phyloP scores from a whole-genome alignment of 371 early-diverging fungal species.

The Actinomortierella wolfii region DNA sequence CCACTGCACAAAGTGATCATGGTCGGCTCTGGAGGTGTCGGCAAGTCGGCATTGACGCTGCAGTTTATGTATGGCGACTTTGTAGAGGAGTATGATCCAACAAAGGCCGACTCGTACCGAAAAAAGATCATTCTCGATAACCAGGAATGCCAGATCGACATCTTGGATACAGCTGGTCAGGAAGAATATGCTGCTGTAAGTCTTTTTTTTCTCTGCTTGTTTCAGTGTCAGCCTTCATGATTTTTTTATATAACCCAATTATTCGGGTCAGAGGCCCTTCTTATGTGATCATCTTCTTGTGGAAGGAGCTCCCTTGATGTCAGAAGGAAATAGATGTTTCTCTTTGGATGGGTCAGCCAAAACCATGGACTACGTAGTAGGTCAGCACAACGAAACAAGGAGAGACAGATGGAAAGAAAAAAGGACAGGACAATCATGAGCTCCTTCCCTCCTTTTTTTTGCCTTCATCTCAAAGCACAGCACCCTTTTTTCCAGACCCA shows the following conservation, averaged over 20 bases:
- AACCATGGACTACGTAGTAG: too few relatives aligned
- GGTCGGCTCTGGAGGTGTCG: conserved; percentile 94
- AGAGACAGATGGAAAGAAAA: background rate
- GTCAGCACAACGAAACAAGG: background rate
- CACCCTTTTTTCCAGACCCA: too few relatives aligned
- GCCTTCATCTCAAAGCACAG: too few relatives aligned
- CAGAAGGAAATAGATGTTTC: too few relatives aligned
- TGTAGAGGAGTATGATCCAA: conserved; percentile 95
- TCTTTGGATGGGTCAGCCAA: too few relatives aligned
- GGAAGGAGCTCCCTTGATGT: too few relatives aligned
- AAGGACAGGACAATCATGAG: background rate
- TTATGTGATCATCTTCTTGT: too few relatives aligned
- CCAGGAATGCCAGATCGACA: conserved; percentile 86
- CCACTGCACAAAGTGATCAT: conserved; percentile 90
- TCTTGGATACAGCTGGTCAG: conserved; percentile 94
- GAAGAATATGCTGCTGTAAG: conserved; percentile 85
- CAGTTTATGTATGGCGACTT: conserved; percentile 95
- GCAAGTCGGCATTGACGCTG: conserved; percentile 91
- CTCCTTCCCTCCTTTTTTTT: too few relatives aligned
- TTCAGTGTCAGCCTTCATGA: too few relatives aligned
- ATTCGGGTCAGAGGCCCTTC: too few relatives aligned
- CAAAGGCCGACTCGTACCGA: conserved; percentile 90
- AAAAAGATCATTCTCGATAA: conserved; percentile 72
- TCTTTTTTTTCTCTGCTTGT: background rate
- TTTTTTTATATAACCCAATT: too few relatives aligned